Evolutionary conservation across 768 basidiomycete genomes (phyloP), one percentile per base, ranked within the genome.

Genomic region (Boletellus emodensis): DNA sequence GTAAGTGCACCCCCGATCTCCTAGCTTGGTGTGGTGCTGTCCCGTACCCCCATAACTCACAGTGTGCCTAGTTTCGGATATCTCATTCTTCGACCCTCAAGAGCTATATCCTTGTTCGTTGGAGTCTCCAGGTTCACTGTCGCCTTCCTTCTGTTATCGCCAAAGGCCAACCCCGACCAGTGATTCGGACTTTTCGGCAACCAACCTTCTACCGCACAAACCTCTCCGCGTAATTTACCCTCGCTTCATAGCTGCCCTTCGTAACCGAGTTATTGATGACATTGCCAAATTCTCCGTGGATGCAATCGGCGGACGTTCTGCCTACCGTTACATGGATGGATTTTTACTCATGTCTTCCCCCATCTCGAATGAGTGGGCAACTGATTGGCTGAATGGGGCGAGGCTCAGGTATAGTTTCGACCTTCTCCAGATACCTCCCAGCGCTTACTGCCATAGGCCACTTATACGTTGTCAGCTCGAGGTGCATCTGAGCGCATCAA

Each of bases 191-290:
- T 65, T 59, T 55, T 73, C 64, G 18, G 70, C 54, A 66, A 54
- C 58, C 56, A 49, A 57, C 69, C 60, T 73, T 61, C 67, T 83
- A 64, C 79, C 81, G 44, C 71, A 76, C 43, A 68, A 71, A 53
- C 64, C 69, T 43, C 68, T 83, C 10, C 79, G 72, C 22, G 46
- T 55, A 24, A 63, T 71, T 10, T 69, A 74, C 46, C 47, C 61
- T n/a, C 61, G 65, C 55, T 87, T 90, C 58, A 70, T 86, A 54
- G 75, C 78, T 33, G 86, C 87, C 7, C 67, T 86, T n/a, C 82
- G 85, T 34, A 73, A 64, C 35, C 59, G 72, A 34, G 63, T 78
- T 24, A 72, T 71, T 33, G 75, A 82, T 48, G 79, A 83, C 61
- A 70, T 89, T 38, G 72, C 77, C 7, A 68, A 71, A 45, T 65